Evolutionary conservation across 164 flowering plant genomes (phyloP).

Genomic region (Stephania yunnanensis): DNA sequence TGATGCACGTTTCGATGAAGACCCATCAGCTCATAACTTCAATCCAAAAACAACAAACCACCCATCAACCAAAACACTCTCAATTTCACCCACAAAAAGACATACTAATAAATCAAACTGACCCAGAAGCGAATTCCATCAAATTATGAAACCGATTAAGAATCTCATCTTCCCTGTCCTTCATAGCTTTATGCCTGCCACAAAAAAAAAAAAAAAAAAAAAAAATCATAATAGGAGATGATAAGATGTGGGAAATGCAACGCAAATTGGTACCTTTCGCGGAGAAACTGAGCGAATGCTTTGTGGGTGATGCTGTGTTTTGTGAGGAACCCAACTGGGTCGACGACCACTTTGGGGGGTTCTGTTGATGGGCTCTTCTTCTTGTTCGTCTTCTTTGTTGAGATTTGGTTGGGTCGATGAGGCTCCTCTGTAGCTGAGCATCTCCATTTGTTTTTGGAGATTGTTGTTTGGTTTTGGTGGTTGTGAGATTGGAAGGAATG

Average conservation of each 20-base stretch:
- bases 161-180: slow-evolving; percentile 64
- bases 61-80: background rate
- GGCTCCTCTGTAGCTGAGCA: slow-evolving; percentile 48
- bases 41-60: slow-evolving; percentile 5
- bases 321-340: slow-evolving; percentile 82
- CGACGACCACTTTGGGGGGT: slow-evolving; percentile 38
- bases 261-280: slow-evolving; percentile 51
- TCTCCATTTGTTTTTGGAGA: slow-evolving; percentile 28
- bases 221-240: background rate
- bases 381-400: slow-evolving; percentile 11
- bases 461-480: slow-evolving; percentile 8
- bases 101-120: slow-evolving; percentile 12
- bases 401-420: slow-evolving; percentile 15
- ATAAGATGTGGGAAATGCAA: no score
- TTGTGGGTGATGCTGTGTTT: slow-evolving; percentile 65
- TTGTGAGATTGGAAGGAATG: slow-evolving; percentile 12
- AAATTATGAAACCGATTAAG: slow-evolving; percentile 42
- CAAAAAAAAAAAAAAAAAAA: background rate
- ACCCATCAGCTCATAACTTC: slow-evolving; percentile 79
- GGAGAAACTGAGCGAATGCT: slow-evolving; percentile 67
- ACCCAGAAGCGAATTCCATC: slow-evolving; percentile 75
- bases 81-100: background rate
- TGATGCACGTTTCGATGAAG: slow-evolving; percentile 79
- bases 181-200: slow-evolving; percentile 61
- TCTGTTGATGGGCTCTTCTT: slow-evolving; percentile 18